A percentile compares a stretch with the other conserved stretches of the same genome.
Conservation (phyloP, 768 basidiomycete genomes). For the Boletus rubropictus region DNA sequence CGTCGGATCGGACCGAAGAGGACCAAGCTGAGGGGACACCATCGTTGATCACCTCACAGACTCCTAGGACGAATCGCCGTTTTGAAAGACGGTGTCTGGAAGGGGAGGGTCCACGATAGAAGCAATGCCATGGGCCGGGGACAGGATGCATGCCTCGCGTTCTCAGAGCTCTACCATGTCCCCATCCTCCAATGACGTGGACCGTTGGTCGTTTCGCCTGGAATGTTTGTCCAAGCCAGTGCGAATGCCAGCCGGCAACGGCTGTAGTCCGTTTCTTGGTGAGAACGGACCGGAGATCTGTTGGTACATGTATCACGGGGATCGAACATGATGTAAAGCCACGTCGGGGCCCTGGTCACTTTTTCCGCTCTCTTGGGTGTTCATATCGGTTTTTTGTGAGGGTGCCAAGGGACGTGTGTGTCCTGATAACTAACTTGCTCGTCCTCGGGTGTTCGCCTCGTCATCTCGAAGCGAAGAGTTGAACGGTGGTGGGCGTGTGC, state of each 20-base stretch:
- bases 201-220: neutral
- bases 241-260: neutral
- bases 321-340: neutral
- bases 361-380: neutral
- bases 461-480: neutral
- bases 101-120: neutral
- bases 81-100: neutral
- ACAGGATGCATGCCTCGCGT: slow-evolving; percentile 1
- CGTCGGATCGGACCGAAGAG: neutral
- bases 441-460: neutral
- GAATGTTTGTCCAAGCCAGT: neutral
- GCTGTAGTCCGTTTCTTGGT: neutral
- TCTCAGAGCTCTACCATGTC: neutral
- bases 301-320: neutral
- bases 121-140: neutral
- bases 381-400: neutral
- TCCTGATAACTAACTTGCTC: neutral
- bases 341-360: neutral
- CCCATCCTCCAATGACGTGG: neutral
- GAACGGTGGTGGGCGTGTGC: neutral
- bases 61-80: slow-evolving; percentile 1
- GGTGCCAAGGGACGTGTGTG: neutral
- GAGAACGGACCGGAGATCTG: neutral
- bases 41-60: neutral
- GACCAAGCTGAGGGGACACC: neutral